These are phyloP conservation scores for Chrysosporium queenslandicum DNA, from an alignment of 2,329 filamentous ascomycete genomes.

Conservation along the genomic window DNA sequence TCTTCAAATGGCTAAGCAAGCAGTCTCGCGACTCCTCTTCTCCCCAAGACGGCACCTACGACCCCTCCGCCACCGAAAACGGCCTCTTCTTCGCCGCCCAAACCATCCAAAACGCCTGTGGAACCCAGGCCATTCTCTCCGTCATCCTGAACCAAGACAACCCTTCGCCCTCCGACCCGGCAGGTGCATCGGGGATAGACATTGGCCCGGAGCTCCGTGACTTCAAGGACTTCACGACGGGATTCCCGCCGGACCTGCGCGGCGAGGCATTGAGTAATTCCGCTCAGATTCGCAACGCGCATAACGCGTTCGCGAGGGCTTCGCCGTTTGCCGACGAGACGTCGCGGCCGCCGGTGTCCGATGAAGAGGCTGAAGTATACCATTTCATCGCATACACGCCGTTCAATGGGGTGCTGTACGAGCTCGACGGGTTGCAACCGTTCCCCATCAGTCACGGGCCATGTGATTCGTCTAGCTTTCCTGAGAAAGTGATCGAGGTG, in stretches of 20 bases:
- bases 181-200: constrained; percentile 42
- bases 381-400: constrained; percentile 95
- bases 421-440: constrained; percentile 88
- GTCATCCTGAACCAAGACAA: constrained; percentile 73
- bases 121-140: constrained; percentile 86
- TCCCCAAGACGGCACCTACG: constrained; percentile 73
- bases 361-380: constrained; percentile 72
- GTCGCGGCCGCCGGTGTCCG: constrained; percentile 54
- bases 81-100: constrained; percentile 85
- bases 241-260: constrained; percentile 65
- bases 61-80: constrained; percentile 58
- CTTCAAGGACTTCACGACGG: constrained; percentile 81
- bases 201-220: constrained; percentile 61
- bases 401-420: constrained; percentile 71
- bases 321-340: constrained; percentile 93
- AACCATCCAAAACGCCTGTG: constrained; percentile 97
- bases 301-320: constrained; percentile 81
- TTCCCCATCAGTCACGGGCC: constrained; percentile 80
- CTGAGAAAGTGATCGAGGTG: constrained; percentile 73
- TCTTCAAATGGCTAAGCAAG: constrained; percentile 68
- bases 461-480: constrained; percentile 62
- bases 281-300: constrained; percentile 62
- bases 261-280: constrained; percentile 63
- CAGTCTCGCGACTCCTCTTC: constrained; percentile 57
- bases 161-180: constrained; percentile 17